Conservation (phyloP, 1,139 yeast genomes). For the Hemisphaericaspora subhashii region DNA sequence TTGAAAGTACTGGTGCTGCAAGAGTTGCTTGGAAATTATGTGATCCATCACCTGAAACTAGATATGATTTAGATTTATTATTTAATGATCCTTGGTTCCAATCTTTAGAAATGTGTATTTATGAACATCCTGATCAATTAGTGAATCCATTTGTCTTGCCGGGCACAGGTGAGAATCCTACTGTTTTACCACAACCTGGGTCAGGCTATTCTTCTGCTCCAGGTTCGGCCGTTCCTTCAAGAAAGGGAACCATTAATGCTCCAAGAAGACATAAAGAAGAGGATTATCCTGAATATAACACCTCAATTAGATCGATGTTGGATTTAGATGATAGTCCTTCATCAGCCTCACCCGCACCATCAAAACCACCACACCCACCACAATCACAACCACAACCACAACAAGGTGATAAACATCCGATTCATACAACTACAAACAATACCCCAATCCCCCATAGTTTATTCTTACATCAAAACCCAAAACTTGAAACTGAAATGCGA, state of each 20-base stretch:
- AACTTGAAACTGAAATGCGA: neutral
- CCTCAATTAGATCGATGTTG: conserved; percentile 43
- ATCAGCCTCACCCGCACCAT: no score
- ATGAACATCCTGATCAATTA: conserved; percentile 51
- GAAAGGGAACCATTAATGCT: conserved; percentile 31
- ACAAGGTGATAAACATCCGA: conserved; percentile 4
- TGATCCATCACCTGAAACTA: conserved; percentile 55
- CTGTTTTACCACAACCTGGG: conserved; percentile 7
- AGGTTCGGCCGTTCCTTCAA: conserved; percentile 35
- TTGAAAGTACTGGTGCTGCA: conserved; percentile 58
- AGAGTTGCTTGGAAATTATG: conserved; percentile 76
- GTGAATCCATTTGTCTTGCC: conserved; percentile 40
- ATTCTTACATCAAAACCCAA: neutral
- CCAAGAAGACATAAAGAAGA: conserved; percentile 14
- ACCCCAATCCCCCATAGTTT: conserved; percentile 1
- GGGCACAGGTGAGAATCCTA: conserved; percentile 18
- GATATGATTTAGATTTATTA: conserved; percentile 56
- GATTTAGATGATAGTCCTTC: conserved; percentile 24
- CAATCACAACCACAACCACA: conserved; percentile 2
- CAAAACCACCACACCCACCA: conserved; percentile 11
- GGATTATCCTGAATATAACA: conserved; percentile 23
- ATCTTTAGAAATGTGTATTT: conserved; percentile 58
- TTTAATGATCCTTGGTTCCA: conserved; percentile 68
- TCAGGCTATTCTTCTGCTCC: conserved; percentile 14
- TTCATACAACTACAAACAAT: conserved; percentile 6